Evolutionary conservation across 768 basidiomycete genomes (phyloP), one percentile per base, ranked within the genome.

Genomic region (Tricholoma flavovirens): DNA sequence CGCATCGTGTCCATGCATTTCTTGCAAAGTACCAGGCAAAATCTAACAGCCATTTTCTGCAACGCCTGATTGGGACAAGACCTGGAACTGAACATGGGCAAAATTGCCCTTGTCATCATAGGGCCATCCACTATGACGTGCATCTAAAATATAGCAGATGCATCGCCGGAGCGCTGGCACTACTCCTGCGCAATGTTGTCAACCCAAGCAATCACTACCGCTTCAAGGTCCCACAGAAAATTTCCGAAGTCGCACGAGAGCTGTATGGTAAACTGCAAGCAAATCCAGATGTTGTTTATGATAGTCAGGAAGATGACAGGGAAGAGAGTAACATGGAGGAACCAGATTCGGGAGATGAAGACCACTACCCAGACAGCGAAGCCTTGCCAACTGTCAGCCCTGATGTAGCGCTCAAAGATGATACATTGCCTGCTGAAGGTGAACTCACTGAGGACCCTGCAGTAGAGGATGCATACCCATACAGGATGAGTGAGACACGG

Each of bases 31-130:
- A 33, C 17, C 17, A 45, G 35, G 17, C 14, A 15, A 26, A 33
- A 2, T n/a, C 53, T 1, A 53, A 57, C 21, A 38, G 30, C 19
- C 32, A 51, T 32, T 50, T 29, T 14, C 38, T 62, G 4, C 61
- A 55, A 19, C 59, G 56, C 1, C 48, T 60, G 10, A 52, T 62
- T 14, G 54, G 61, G 4, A 53, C 49, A 14, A 54, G 56, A 46
- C 61, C 61, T 8, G 40, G 36, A 2, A 9, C 40, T 15, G 61
- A 62, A 40, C 56, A 60, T 32, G 21, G 49, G 4, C 11, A 22
- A 3, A 58, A 29, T 15, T 32, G 43, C 26, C 6, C 36, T 8
- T 1, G 53, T 3, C 54, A 54, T 43, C 61, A 60, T 48, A 17
- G 7, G 4, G 33, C 42, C 21, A 54, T 62, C 17, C 6, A n/a